Evolutionary conservation across 805 yeast genomes (phyloP).

Genomic region (Spathaspora passalidarum): DNA sequence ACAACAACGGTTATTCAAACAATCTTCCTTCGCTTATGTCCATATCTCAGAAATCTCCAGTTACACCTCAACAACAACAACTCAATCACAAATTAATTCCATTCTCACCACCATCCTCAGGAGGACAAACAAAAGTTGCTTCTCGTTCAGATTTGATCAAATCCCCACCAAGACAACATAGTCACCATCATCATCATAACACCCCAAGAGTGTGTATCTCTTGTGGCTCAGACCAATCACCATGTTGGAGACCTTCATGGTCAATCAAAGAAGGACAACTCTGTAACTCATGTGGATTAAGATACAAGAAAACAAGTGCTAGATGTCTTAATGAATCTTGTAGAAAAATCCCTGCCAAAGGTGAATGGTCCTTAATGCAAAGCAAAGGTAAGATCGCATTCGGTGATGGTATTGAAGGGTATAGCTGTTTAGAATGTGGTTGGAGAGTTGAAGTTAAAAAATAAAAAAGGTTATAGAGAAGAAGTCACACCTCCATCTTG

Average conservation of each 20-base stretch:
- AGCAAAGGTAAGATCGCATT: slow-evolving; percentile 51
- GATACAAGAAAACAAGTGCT: slow-evolving; percentile 92
- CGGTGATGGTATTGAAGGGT: slow-evolving; percentile 39
- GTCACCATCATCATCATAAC: slow-evolving; percentile 13
- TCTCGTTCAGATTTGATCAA: slow-evolving; percentile 27
- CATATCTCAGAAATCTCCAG: not conserved
- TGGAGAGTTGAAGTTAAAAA: slow-evolving; percentile 39
- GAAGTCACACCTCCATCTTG: not conserved
- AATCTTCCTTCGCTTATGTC: slow-evolving; percentile 4
- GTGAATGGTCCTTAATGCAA: slow-evolving; percentile 90
- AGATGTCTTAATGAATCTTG: slow-evolving; percentile 77
- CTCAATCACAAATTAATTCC: not conserved
- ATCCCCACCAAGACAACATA: slow-evolving; percentile 27
- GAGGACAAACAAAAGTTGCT: slow-evolving; percentile 6
- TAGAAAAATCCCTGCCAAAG: slow-evolving; percentile 90
- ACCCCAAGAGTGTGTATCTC: slow-evolving; percentile 71
- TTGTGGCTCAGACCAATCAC: slow-evolving; percentile 86
- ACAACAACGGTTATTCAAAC: not conserved
- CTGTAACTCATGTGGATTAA: slow-evolving; percentile 92
- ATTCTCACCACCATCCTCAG: slow-evolving; percentile 9
- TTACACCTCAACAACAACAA: not conserved
- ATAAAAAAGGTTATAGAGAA: not conserved
- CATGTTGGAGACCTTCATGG: slow-evolving; percentile 99
- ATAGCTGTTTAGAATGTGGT: slow-evolving; percentile 43
- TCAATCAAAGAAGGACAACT: slow-evolving; percentile 86